phyloP scores from a whole-genome alignment of 805 yeast genomes.

The Metschnikowia colocasiae region DNA sequence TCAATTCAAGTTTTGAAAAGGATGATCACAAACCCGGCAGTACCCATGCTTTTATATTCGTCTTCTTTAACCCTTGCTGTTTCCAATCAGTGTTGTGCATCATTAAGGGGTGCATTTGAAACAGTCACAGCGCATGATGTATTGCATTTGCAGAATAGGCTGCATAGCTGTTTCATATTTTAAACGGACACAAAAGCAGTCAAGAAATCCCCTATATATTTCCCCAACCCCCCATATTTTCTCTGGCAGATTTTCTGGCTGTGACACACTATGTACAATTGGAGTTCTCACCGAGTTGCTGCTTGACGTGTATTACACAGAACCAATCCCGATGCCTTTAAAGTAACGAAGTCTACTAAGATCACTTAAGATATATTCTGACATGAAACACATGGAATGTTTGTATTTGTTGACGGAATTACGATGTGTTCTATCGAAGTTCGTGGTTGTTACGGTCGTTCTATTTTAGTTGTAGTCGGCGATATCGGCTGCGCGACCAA shows the following conservation, averaged over 20 bases:
- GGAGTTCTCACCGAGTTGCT: too few relatives aligned
- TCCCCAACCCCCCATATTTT: not conserved
- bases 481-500: slow-evolving; percentile 1
- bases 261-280: too few relatives aligned
- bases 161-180: not conserved
- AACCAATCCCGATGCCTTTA: too few relatives aligned
- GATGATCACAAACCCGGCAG: not conserved
- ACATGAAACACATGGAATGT: too few relatives aligned
- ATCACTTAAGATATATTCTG: too few relatives aligned
- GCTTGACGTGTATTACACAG: too few relatives aligned
- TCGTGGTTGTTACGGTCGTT: too few relatives aligned
- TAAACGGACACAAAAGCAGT: not conserved
- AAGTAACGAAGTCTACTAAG: too few relatives aligned
- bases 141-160: not conserved
- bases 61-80: not conserved
- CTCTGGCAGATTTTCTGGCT: too few relatives aligned
- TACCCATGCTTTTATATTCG: not conserved
- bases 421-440: too few relatives aligned
- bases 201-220: not conserved
- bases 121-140: not conserved
- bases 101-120: not conserved
- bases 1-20: not conserved
- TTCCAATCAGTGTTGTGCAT: not conserved
- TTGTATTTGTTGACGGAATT: too few relatives aligned
- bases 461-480: not conserved